Percentiles rank a stretch among this genome's conserved stretches.
phyloP scores from a whole-genome alignment of 306 rosid species.

The Dalbergia cultrata region DNA sequence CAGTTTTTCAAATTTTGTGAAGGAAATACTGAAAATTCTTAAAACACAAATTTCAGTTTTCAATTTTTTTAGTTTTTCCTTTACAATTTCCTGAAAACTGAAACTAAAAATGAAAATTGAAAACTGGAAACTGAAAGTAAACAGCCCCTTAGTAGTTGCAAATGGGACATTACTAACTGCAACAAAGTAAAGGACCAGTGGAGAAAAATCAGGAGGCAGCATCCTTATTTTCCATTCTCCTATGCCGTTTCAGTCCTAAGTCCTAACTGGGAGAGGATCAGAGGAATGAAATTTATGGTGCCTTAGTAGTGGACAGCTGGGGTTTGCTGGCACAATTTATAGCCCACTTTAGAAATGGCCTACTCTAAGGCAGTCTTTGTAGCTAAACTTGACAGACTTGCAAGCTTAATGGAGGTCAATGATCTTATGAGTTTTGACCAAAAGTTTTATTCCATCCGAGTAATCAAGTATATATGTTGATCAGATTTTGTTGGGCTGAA shows the following conservation, averaged over 20 bases:
- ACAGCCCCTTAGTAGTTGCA: background rate
- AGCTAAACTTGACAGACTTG: background rate
- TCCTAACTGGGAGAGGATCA: constrained; percentile 3
- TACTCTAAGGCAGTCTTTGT: background rate
- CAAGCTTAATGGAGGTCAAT: constrained; percentile 27
- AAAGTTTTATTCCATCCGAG: constrained; percentile 1
- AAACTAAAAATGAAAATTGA: too few relatives aligned
- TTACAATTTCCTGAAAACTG: too few relatives aligned
- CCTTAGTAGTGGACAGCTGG: constrained; percentile 5
- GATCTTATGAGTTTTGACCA: constrained; percentile 5
- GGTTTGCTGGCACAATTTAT: constrained; percentile 16
- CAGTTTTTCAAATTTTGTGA: too few relatives aligned
- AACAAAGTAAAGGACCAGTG: background rate
- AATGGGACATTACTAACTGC: background rate
- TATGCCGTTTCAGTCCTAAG: background rate
- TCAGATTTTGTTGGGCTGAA: constrained; percentile 12
- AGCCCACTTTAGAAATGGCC: background rate
- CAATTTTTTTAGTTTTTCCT: too few relatives aligned
- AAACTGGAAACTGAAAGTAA: too few relatives aligned
- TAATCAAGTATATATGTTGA: background rate
- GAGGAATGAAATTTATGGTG: constrained; percentile 9
- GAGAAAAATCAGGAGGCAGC: background rate
- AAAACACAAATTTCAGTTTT: too few relatives aligned
- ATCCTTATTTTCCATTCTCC: constrained; percentile 29
- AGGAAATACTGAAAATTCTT: too few relatives aligned